These are phyloP conservation scores for Acidiella bohemica DNA, from an alignment of 495 filamentous ascomycete species.

Conservation along the genomic window DNA sequence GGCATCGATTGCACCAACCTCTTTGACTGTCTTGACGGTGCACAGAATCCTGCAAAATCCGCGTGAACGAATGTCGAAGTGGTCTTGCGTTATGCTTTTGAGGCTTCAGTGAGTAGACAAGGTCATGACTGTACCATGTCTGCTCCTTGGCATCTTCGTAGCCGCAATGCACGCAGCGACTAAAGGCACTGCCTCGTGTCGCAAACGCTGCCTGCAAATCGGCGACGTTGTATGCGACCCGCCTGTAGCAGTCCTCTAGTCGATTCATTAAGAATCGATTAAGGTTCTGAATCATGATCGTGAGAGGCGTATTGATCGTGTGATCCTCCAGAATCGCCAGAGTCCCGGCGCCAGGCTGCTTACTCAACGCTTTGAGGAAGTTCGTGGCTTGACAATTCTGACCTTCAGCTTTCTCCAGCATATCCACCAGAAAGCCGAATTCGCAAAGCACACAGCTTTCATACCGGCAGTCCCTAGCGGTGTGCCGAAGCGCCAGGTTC, in stretches of 20 bases:
- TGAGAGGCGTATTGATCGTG: conserved; percentile 49
- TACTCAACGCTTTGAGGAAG: conserved; percentile 75
- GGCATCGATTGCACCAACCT: conserved; percentile 84
- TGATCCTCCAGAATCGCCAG: conserved; percentile 75
- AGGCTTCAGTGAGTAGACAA: conserved; percentile 57
- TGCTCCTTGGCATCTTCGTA: conserved; percentile 60
- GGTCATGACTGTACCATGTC: conserved; percentile 61
- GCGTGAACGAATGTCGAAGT: conserved; percentile 55
- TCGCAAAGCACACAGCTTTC: conserved; percentile 87
- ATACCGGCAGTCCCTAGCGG: conserved; percentile 64
- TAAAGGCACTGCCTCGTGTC: conserved; percentile 43
- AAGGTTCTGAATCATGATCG: conserved; percentile 60
- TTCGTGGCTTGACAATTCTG: conserved; percentile 97
- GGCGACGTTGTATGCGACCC: conserved; percentile 41
- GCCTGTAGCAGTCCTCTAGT: conserved; percentile 55
- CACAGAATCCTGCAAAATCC: conserved; percentile 72
- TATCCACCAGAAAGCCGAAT: conserved; percentile 89
- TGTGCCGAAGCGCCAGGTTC: conserved; percentile 82
- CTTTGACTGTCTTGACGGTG: conserved; percentile 67
- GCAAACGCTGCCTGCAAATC: conserved; percentile 46
- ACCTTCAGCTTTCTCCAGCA: conserved; percentile 89
- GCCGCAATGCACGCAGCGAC: conserved; percentile 69
- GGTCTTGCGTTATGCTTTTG: conserved; percentile 20
- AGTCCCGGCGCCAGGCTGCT: conserved; percentile 55
- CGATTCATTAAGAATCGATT: conserved; percentile 65